Conservation (phyloP, 768 basidiomycete species). For the Rhodotorula taiwanensis region DNA sequence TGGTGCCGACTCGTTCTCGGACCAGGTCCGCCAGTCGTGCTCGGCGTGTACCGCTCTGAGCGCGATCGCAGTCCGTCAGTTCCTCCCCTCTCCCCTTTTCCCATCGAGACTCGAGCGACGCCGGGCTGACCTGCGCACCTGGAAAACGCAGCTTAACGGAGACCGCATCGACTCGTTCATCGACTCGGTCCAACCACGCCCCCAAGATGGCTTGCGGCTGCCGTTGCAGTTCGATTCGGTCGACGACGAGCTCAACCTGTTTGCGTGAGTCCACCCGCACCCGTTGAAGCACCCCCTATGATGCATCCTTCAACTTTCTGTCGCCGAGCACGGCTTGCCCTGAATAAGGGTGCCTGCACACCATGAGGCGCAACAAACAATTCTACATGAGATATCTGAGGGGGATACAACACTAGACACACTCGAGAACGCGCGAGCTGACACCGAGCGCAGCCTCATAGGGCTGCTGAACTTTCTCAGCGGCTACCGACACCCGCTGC, state of each 20-base stretch:
- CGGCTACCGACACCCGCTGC: slow-evolving; percentile 68
- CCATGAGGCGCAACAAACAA: neutral
- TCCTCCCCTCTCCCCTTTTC: neutral
- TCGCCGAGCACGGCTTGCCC: neutral
- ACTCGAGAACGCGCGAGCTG: no score
- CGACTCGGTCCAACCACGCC: slow-evolving; percentile 40
- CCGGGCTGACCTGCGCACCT: slow-evolving; percentile 50
- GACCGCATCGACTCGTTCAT: neutral
- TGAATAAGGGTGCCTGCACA: neutral
- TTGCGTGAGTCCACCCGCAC: slow-evolving; percentile 47
- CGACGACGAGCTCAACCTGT: slow-evolving; percentile 69
- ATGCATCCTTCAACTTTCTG: no score
- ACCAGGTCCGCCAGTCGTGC: neutral
- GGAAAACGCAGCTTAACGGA: slow-evolving; percentile 51
- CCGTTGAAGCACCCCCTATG: no score
- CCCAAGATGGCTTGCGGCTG: slow-evolving; percentile 67
- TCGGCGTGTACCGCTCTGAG: slow-evolving; percentile 1
- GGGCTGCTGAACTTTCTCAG: slow-evolving; percentile 66
- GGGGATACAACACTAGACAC: neutral
- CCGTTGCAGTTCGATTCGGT: slow-evolving; percentile 71
- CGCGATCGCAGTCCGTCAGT: slow-evolving; percentile 7
- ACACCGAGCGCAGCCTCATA: slow-evolving; percentile 4
- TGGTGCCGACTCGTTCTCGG: neutral
- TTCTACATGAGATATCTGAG: neutral
- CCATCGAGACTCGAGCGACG: neutral